phyloP scores from a whole-genome alignment of 257 asterid species.

The Cruciata laevipes region DNA sequence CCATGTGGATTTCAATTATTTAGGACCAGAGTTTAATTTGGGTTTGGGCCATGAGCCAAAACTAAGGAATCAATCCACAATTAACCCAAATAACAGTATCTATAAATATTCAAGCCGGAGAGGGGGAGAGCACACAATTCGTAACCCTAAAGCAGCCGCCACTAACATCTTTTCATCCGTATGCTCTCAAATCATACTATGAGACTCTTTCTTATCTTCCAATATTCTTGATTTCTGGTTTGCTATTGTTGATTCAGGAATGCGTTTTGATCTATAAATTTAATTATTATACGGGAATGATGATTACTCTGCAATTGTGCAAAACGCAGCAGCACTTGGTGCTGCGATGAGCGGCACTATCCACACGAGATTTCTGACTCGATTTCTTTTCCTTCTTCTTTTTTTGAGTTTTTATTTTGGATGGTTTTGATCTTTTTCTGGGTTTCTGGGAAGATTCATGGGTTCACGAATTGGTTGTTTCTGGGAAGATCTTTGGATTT shows the following conservation, averaged over 20 bases:
- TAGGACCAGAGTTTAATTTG: no score
- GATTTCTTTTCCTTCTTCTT: background rate
- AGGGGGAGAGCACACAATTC: background rate
- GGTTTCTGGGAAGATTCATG: background rate
- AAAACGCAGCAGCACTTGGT: constrained; percentile 37
- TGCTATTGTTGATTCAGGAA: background rate
- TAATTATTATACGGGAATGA: constrained; percentile 16
- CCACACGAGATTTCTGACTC: constrained; percentile 57
- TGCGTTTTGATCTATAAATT: background rate
- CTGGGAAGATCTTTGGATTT: no score
- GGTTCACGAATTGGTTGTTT: background rate
- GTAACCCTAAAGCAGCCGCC: constrained; percentile 1
- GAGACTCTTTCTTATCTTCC: background rate
- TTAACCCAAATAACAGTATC: background rate
- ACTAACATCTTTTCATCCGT: background rate
- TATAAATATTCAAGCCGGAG: background rate
- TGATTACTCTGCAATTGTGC: constrained; percentile 41
- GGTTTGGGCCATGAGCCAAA: background rate
- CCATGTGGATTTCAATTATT: no score
- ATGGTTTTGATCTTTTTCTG: background rate
- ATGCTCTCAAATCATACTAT: background rate
- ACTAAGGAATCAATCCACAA: background rate
- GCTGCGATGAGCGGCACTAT: constrained; percentile 58
- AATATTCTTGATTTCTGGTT: background rate
- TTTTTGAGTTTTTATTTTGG: background rate